Percentiles rank a stretch among this genome's conserved stretches.
phyloP scores from a whole-genome alignment of 2,329 filamentous ascomycete species.

The Aspergillus piperis region DNA sequence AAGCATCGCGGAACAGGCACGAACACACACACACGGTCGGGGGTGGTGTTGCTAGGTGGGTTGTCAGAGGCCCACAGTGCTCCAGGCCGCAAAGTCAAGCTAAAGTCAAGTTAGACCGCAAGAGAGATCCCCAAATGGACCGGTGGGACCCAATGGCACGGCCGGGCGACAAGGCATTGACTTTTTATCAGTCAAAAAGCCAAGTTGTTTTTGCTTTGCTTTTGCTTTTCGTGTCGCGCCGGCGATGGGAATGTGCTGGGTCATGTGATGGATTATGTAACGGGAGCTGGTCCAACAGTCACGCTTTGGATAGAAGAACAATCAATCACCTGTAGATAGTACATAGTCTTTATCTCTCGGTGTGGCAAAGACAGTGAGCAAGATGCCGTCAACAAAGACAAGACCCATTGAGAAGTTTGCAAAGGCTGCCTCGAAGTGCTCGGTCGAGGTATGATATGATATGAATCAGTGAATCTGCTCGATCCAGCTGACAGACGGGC shows the following conservation, averaged over 20 bases:
- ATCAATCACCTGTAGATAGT: too few species aligned
- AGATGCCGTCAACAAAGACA: conserved; percentile 50
- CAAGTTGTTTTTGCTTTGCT: conserved; percentile 4
- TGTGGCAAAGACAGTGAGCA: conserved; percentile 10
- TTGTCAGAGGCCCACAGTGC: conserved; percentile 5
- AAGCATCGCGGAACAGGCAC: conserved; percentile 37
- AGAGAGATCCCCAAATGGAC: conserved; percentile 11
- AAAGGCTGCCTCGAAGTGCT: conserved; percentile 65
- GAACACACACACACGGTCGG: conserved; percentile 15
- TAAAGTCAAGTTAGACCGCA: background rate
- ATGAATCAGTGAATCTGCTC: background rate
- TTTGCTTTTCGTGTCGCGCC: conserved; percentile 20
- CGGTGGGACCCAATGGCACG: conserved; percentile 11
- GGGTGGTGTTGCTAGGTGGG: background rate
- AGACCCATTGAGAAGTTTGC: conserved; percentile 71
- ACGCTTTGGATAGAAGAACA: too few species aligned
- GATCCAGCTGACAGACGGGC: conserved; percentile 16
- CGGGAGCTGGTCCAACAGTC: background rate
- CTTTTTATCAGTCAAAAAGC: background rate
- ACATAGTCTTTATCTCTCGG: too few species aligned
- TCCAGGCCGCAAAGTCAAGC: conserved; percentile 6
- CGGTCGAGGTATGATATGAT: conserved; percentile 57
- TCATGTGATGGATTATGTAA: conserved; percentile 25
- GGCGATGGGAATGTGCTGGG: conserved; percentile 14
- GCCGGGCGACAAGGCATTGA: conserved; percentile 6